Evolutionary conservation across 2,329 filamentous ascomycete species (phyloP).

Genomic region (Aspergillus tanneri): DNA sequence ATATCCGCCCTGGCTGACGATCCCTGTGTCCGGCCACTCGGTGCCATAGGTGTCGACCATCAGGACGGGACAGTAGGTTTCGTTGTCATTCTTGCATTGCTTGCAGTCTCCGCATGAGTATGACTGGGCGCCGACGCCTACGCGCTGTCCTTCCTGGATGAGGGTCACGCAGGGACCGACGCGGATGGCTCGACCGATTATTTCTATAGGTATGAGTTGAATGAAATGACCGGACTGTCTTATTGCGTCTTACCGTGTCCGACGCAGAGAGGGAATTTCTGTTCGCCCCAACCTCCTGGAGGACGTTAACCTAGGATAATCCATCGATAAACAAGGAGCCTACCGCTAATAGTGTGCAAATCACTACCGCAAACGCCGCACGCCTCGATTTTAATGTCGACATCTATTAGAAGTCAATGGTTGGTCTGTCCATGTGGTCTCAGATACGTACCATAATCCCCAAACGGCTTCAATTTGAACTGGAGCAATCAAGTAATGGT

Average conservation of each 20-base stretch:
- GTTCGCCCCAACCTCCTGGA: conserved; percentile 54
- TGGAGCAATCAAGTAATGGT: conserved; percentile 37
- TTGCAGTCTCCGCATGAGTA: conserved; percentile 65
- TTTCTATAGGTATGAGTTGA: conserved; percentile 48
- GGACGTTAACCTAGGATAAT: too few relatives aligned
- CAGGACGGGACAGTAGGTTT: conserved; percentile 65
- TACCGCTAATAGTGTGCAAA: conserved; percentile 63
- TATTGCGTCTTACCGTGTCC: conserved; percentile 45
- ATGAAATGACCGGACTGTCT: background rate
- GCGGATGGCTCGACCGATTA: conserved; percentile 66
- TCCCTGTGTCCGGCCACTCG: conserved; percentile 59
- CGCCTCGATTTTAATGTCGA: conserved; percentile 82
- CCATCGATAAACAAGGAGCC: conserved; percentile 1
- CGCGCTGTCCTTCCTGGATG: conserved; percentile 61
- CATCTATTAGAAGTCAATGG: conserved; percentile 50
- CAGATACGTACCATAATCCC: conserved; percentile 62
- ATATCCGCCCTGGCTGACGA: conserved; percentile 66
- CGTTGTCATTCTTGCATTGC: conserved; percentile 64
- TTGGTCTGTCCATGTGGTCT: background rate
- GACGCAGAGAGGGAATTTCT: conserved; percentile 53
- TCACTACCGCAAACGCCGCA: conserved; percentile 76
- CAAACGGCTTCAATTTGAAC: conserved; percentile 82
- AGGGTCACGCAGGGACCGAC: conserved; percentile 65
- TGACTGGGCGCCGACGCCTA: conserved; percentile 68
- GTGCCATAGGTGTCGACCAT: conserved; percentile 54